Conservation (phyloP, 192 early-diverging fungal genomes). For the Radiomyces spectabilis region DNA sequence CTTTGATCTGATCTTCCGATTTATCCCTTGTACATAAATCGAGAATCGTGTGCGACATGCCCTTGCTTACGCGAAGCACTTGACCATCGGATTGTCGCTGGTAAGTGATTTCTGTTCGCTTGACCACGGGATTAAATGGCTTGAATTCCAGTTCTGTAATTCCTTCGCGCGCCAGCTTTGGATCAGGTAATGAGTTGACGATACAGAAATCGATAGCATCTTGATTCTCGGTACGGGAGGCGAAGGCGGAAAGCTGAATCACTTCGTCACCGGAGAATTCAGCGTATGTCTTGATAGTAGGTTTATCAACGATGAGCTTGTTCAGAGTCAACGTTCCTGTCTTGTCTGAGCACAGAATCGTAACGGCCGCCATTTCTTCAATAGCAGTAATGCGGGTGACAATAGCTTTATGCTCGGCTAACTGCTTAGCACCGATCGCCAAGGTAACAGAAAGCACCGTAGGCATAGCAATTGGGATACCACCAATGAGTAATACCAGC, state of each 20-base stretch:
- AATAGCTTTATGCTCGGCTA: conserved; percentile 73
- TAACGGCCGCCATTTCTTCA: conserved; percentile 65
- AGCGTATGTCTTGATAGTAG: conserved; percentile 63
- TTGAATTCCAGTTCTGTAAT: conserved; percentile 60
- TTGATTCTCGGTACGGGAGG: conserved; percentile 64
- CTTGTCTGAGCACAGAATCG: conserved; percentile 87
- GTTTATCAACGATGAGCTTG: conserved; percentile 59
- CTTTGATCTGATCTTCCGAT: conserved; percentile 43
- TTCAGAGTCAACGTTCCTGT: conserved; percentile 87
- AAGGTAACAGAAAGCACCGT: conserved; percentile 69
- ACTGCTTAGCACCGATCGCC: conserved; percentile 68
- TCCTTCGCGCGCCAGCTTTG: conserved; percentile 45
- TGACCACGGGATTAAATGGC: conserved; percentile 69
- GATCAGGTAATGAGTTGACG: conserved; percentile 52
- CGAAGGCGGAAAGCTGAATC: conserved; percentile 60
- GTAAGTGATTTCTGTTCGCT: conserved; percentile 69
- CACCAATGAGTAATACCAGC: conserved; percentile 67
- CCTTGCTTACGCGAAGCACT: conserved; percentile 61
- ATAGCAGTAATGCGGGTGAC: conserved; percentile 72
- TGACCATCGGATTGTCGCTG: conserved; percentile 51
- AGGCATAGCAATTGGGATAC: conserved; percentile 74
- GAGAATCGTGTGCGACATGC: conserved; percentile 61
- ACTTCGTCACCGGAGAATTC: conserved; percentile 50
- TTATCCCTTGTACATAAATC: conserved; percentile 62
- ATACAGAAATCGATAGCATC: conserved; percentile 73